These are phyloP conservation scores for Penicillium rolfsii DNA, from an alignment of 2,329 filamentous ascomycete species.

Conservation along the genomic window DNA sequence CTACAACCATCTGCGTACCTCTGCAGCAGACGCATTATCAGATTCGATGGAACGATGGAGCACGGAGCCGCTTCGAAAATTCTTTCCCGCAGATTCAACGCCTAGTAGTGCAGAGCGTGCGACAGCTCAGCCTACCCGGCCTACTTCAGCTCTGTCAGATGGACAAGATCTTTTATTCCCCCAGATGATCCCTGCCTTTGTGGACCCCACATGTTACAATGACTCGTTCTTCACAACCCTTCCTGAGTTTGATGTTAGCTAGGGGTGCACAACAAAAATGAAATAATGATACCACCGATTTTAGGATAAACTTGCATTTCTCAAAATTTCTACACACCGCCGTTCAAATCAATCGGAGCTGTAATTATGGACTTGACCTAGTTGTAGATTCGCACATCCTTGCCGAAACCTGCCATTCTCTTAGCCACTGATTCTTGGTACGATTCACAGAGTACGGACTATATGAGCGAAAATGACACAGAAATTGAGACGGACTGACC, in stretches of 20 bases:
- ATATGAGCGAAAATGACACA: background rate
- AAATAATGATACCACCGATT: background rate
- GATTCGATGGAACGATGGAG: constrained; percentile 36
- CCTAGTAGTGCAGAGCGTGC: constrained; percentile 24
- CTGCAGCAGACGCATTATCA: constrained; percentile 35
- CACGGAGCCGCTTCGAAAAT: constrained; percentile 29
- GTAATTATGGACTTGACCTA: background rate
- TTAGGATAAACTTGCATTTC: background rate
- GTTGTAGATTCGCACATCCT: too few species aligned
- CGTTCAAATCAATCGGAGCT: background rate
- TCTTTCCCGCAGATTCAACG: constrained; percentile 26
- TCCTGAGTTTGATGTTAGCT: constrained; percentile 33
- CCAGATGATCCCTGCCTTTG: constrained; percentile 32
- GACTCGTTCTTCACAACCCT: constrained; percentile 35
- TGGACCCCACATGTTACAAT: constrained; percentile 39
- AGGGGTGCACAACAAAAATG: background rate
- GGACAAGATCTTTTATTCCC: constrained; percentile 33
- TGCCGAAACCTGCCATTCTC: background rate
- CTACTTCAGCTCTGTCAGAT: constrained; percentile 24
- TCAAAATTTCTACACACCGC: background rate
- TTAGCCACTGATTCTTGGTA: background rate
- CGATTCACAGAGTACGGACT: background rate
- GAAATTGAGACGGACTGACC: background rate
- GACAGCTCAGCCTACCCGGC: constrained; percentile 18
- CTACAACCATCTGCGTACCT: constrained; percentile 32